These are phyloP conservation scores for Pythium sukuiense DNA, from an alignment of 352 stramenopile genomes.

Conservation along the genomic window DNA sequence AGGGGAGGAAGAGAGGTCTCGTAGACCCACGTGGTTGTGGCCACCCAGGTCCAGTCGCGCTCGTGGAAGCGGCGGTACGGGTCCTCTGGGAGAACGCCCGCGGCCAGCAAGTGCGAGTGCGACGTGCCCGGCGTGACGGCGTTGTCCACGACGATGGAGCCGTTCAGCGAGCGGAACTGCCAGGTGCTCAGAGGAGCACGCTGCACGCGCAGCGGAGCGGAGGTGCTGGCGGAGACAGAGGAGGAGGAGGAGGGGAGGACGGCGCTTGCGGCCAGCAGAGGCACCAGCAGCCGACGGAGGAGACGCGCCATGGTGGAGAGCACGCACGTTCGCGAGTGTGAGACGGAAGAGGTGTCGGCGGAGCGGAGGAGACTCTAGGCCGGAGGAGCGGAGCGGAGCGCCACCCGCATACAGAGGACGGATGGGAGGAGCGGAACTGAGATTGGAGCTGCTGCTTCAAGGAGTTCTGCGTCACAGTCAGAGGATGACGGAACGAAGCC, in stretches of 20 bases:
- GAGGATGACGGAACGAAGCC: background rate
- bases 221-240: background rate
- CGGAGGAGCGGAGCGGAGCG: background rate
- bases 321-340: background rate
- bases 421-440: background rate
- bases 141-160: conserved; percentile 53
- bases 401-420: background rate
- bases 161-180: conserved; percentile 55
- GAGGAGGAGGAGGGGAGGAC: background rate
- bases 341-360: background rate
- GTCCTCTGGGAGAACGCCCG: conserved; percentile 45
- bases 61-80: conserved; percentile 80
- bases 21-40: conserved; percentile 73
- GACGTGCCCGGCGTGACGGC: conserved; percentile 63
- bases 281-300: background rate
- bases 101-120: conserved; percentile 67
- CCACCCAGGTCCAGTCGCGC: conserved; percentile 63
- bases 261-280: background rate
- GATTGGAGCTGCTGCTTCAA: background rate
- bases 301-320: background rate
- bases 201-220: background rate
- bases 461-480: background rate
- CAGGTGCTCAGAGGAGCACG: conserved; percentile 38
- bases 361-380: background rate
- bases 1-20: conserved; percentile 46